Base-by-base conservation (phyloP, 148 eudicot genomes). In the Mesembryanthemum crystallinum region DNA sequence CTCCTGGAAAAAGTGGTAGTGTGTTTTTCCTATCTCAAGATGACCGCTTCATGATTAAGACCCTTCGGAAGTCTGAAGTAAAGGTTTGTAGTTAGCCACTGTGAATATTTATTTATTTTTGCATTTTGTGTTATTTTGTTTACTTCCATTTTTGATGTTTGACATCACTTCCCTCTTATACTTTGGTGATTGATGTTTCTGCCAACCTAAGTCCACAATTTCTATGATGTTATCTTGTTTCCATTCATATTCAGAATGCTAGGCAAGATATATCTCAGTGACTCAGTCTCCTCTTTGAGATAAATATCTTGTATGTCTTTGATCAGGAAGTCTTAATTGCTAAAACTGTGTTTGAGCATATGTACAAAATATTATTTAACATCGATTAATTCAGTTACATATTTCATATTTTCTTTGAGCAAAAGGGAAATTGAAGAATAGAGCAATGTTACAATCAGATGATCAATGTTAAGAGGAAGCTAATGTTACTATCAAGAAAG, bases 11-110 rank as follows among this genome's bases (percentile, higher is more conserved):
- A 83, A 95, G 99, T 71, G 99, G 99, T 21, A 92, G 99, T 74
- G 94, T 92, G 23, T 95, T 95, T 85, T 95, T 90, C 87, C 82
- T 92, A 74, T 92, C 99, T 49, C 99, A 92, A 86, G 99, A 95
- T 84, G 99, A 92, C 77, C 97, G 91, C 61, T 95, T 95, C 86
- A 95, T 95, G 99, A 92, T 95, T 78, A 95, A 95, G 89, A 95
- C 98, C 30, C 83, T 95, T 39, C 83, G 96, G 71, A 88, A 95
- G 75, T 86, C 99, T 25, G 99, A 95, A 92, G 98, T 92, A 49
- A 88, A 92, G 99, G 99, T 95, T 76, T 43, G 83, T 69, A 39
- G 27, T 59, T 42, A 45, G n/a, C 62, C 33, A 28, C 39, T 35
- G 39, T n/a, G n/a, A n/a, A 6, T 35, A 2, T 35, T 35, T 35